Percentiles rank a stretch among this genome's conserved stretches.
phyloP scores from a whole-genome alignment of 2,329 filamentous ascomycete species.

The Aspergillus sp. region DNA sequence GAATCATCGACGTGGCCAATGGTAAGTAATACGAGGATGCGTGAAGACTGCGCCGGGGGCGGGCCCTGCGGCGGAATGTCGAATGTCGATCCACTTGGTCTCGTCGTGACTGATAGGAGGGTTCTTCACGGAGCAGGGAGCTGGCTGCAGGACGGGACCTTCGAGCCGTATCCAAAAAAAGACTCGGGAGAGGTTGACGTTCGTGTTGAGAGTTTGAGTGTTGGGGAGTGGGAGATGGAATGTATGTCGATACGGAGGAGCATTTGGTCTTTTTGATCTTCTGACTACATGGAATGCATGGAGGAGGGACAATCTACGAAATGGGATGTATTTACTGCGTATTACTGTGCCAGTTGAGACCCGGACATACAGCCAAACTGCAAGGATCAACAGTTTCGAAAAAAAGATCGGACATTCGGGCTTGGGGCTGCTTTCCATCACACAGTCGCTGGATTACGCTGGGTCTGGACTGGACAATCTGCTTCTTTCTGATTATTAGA shows the following conservation, averaged over 20 bases:
- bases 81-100: background rate
- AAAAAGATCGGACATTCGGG: background rate
- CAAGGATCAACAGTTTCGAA: background rate
- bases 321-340: background rate
- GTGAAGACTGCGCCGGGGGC: background rate
- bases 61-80: background rate
- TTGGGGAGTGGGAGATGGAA: background rate
- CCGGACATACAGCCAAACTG: background rate
- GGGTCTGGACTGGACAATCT: background rate
- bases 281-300: background rate
- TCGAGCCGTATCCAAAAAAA: constrained; percentile 7
- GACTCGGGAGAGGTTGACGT: background rate
- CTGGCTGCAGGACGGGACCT: background rate
- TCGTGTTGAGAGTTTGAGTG: background rate
- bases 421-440: background rate
- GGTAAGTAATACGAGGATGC: background rate
- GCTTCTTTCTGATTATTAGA: background rate
- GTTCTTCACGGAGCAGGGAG: background rate
- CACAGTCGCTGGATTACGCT: background rate
- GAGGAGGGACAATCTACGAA: background rate
- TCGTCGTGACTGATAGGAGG: background rate
- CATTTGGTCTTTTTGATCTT: background rate
- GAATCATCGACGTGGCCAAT: background rate
- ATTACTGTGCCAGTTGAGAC: background rate
- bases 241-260: background rate